Percentiles rank a stretch among this genome's conserved stretches.
Evolutionary conservation across 2,329 filamentous ascomycete species (phyloP).

Genomic region (Exophiala phaeomuriformis): DNA sequence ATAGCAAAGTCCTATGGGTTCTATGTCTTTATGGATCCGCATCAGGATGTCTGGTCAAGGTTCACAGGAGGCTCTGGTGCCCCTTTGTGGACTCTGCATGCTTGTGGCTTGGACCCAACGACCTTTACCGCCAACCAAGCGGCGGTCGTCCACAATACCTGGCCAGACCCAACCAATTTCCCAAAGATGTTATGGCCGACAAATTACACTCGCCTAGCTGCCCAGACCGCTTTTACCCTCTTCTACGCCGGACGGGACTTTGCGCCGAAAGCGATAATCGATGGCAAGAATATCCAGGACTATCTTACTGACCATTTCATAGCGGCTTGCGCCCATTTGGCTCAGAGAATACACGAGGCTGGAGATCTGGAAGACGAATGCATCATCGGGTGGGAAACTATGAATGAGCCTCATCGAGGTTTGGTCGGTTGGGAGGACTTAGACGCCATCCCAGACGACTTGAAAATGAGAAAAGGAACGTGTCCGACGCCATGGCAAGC

Average conservation of each 20-base stretch:
- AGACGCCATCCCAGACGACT: conserved; percentile 71
- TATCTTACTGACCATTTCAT: conserved; percentile 86
- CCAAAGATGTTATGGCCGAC: conserved; percentile 99
- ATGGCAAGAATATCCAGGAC: conserved; percentile 93
- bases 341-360: conserved; percentile 77
- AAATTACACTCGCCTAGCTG: conserved; percentile 83
- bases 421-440: conserved; percentile 78
- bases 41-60: conserved; percentile 98
- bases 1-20: conserved; percentile 86
- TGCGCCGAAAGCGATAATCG: conserved; percentile 89
- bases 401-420: conserved; percentile 92
- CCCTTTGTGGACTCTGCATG: conserved; percentile 96
- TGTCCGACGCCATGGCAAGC: conserved; percentile 92
- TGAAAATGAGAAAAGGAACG: conserved; percentile 86
- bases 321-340: conserved; percentile 70
- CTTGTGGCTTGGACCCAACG: conserved; percentile 80
- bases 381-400: conserved; percentile 89
- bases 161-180: conserved; percentile 72
- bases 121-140: conserved; percentile 81
- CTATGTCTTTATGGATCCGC: conserved; percentile 96
- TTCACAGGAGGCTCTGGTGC: conserved; percentile 92
- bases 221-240: conserved; percentile 84
- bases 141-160: conserved; percentile 91
- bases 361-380: conserved; percentile 80
- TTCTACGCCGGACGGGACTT: conserved; percentile 90